Evolutionary conservation across 164 flowering plant genomes (phyloP), one percentile per base, ranked within the genome.

Genomic region (Magnolia sinica): DNA sequence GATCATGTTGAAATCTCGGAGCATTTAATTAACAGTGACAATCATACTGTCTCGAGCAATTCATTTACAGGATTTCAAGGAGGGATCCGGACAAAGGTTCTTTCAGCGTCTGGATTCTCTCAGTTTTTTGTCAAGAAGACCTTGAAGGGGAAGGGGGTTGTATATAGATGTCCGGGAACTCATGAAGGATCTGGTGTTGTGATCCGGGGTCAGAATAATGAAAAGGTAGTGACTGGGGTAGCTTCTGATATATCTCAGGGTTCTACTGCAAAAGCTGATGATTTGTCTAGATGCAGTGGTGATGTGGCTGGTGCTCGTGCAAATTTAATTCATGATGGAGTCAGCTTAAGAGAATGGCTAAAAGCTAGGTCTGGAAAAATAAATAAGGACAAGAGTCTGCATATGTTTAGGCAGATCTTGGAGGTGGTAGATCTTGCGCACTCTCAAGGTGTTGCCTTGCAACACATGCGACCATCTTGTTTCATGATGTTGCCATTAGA

Each of bases 131-230:
- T 91, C 8, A 94, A 89, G 84, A 89, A 77, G 71, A 81, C 89
- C 9, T 82, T 94, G 84, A 91, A 89, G 76, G 97, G 93, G 55
- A 94, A 94, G 82, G 98, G 99, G 8, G 80, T 87, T 23, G 73
- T 86, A 61, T 77, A 45, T 72, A 87, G 78, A 78, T 82, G 81
- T 59, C 87, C 84, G 18, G 77, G 51, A 68, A 49, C 79, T 37
- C 81, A 37, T 66, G 83, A 81, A 71, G 82, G 81, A 31, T 70
- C 70, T 70, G 83, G 74, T 77, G 73, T 68, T 80, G 83, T 73
- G 23, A 49, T 59, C 37, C 78, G 71, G 71, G 78, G 61, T 20
- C 85, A 80, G 67, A 84, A 37, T 79, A 75, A 73, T 77, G 27
- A 71, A 27, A 86, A 80, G 76, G 76, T 75, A 74, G 75, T 55